Percentiles rank a stretch among this genome's conserved stretches.
Conservation (phyloP, 495 filamentous ascomycete species). For the Tuber microsphaerosporum region DNA sequence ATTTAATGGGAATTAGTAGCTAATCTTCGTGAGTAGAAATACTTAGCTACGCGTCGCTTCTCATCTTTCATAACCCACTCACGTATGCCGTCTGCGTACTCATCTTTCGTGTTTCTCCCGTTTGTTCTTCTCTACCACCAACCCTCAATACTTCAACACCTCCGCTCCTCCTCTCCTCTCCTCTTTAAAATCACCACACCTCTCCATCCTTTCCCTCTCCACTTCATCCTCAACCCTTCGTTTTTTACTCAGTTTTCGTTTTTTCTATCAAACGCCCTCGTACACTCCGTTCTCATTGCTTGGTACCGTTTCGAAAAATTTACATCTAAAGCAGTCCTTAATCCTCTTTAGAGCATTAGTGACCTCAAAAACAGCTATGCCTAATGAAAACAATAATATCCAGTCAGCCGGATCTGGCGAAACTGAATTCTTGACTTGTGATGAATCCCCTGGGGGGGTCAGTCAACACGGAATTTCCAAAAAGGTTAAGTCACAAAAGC, state of each 20-base stretch:
- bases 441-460: constrained; percentile 20
- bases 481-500: constrained; percentile 20
- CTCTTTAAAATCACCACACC: constrained; percentile 11
- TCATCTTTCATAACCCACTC: background rate
- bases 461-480: constrained; percentile 14
- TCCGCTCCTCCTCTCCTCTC: constrained; percentile 21
- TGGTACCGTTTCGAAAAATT: background rate
- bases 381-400: constrained; percentile 26
- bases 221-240: constrained; percentile 22
- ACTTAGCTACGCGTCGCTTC: background rate
- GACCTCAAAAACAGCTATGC: constrained; percentile 23
- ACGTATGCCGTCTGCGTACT: constrained; percentile 1
- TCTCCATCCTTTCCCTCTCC: constrained; percentile 10
- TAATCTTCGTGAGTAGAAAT: background rate
- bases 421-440: constrained; percentile 30
- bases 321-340: background rate
- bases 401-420: constrained; percentile 25
- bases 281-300: background rate
- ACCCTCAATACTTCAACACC: constrained; percentile 17
- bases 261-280: constrained; percentile 15
- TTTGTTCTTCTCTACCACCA: constrained; percentile 19
- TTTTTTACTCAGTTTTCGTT: constrained; percentile 24
- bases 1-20: background rate
- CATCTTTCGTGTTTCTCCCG: constrained; percentile 16
- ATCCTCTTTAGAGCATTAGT: constrained; percentile 9